These are phyloP conservation scores for Neurospora intermedia DNA, from an alignment of 495 filamentous ascomycete genomes.

Conservation along the genomic window DNA sequence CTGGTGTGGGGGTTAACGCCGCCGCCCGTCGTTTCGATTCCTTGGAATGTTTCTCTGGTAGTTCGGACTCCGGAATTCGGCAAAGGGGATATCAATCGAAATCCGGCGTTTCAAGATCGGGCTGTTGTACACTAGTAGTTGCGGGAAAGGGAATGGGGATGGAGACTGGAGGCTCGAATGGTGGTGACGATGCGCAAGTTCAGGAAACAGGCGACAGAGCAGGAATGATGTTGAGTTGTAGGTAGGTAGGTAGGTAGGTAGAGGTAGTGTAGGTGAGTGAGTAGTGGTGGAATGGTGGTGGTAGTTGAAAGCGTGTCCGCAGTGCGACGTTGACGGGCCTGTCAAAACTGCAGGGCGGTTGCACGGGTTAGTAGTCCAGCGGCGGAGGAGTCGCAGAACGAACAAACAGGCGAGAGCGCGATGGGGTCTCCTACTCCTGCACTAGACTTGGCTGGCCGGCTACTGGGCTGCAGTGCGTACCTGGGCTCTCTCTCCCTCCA, in stretches of 20 bases:
- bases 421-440: neutral
- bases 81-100: neutral
- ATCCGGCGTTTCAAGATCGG: neutral
- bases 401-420: neutral
- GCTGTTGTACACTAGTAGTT: neutral
- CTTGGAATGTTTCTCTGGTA: conserved; percentile 3
- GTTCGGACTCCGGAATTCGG: neutral
- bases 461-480: neutral
- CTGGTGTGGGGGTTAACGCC: conserved; percentile 1
- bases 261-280: neutral
- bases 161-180: neutral
- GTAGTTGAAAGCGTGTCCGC: neutral
- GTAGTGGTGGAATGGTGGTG: neutral
- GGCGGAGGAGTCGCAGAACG: neutral
- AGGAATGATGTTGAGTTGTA: neutral
- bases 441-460: neutral
- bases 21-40: conserved; percentile 4
- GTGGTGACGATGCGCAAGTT: neutral
- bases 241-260: no score
- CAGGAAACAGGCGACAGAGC: neutral
- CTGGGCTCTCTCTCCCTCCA: neutral
- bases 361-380: neutral
- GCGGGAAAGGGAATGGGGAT: neutral
- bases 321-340: neutral
- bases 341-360: neutral